Percentiles rank a stretch among this genome's conserved stretches.
phyloP scores from a whole-genome alignment of 1,284 basidiomycete species.

The Puccinia horiana region DNA sequence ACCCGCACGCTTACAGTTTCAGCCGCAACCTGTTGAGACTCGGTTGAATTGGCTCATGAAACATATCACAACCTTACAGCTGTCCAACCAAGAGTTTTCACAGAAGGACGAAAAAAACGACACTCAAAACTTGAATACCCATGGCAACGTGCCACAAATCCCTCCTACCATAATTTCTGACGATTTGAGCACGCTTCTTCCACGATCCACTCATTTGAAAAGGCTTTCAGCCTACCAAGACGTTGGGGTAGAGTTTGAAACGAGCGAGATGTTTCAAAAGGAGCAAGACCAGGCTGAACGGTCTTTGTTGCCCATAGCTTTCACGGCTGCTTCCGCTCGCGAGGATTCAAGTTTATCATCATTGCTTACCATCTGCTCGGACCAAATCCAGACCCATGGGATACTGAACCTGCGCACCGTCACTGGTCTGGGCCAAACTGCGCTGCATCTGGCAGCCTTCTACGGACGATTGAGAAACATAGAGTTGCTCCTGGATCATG shows the following conservation, averaged over 20 bases:
- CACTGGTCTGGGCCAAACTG: slow-evolving; percentile 65
- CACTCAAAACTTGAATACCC: background rate
- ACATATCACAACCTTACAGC: slow-evolving; percentile 49
- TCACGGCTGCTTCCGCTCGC: slow-evolving; percentile 21
- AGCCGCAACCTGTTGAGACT: slow-evolving; percentile 35
- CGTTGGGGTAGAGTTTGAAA: slow-evolving; percentile 28
- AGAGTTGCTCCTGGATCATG: slow-evolving; percentile 69
- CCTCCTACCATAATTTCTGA: background rate
- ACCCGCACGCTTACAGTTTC: slow-evolving; percentile 35
- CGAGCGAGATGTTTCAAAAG: slow-evolving; percentile 17
- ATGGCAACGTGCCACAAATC: background rate
- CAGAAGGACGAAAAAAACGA: background rate
- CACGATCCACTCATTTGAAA: background rate
- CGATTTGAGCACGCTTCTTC: background rate
- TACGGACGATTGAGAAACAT: slow-evolving; percentile 68
- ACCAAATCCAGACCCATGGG: slow-evolving; percentile 12
- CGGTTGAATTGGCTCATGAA: slow-evolving; percentile 48
- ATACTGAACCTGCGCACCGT: slow-evolving; percentile 23
- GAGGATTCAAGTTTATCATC: slow-evolving; percentile 15
- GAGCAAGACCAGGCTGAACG: slow-evolving; percentile 31
- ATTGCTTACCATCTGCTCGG: slow-evolving; percentile 5
- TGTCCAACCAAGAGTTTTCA: background rate
- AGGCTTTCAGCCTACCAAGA: slow-evolving; percentile 1
- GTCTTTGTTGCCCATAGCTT: slow-evolving; percentile 24
- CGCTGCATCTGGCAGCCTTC: slow-evolving; percentile 77